phyloP scores from a whole-genome alignment of 2,329 filamentous ascomycete species.

The Exophiala dermatitidis region DNA sequence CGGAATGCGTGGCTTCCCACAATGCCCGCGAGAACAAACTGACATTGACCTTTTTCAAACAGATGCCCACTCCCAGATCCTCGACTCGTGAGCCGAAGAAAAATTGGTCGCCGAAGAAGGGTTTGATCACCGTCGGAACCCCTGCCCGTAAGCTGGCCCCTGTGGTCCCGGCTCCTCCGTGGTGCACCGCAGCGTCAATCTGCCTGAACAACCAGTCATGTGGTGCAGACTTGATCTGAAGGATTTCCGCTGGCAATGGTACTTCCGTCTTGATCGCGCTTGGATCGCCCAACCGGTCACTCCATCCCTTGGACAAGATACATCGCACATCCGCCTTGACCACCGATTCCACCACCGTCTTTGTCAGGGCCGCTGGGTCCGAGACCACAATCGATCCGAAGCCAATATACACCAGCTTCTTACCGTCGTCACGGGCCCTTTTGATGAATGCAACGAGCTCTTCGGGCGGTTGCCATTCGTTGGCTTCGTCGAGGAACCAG shows the following conservation, averaged over 20 bases:
- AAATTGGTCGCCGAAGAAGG: conserved; percentile 97
- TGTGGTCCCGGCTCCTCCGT: conserved; percentile 90
- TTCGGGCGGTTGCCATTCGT: conserved; percentile 60
- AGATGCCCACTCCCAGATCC: conserved; percentile 86
- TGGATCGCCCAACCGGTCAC: conserved; percentile 65
- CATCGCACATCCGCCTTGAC: conserved; percentile 86
- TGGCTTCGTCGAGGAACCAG: conserved; percentile 84
- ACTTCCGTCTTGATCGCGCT: conserved; percentile 56
- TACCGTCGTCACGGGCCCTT: conserved; percentile 70
- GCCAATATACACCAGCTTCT: conserved; percentile 93
- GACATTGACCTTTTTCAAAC: conserved; percentile 82
- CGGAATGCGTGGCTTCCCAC: conserved; percentile 84
- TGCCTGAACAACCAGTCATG: conserved; percentile 96
- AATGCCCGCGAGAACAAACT: conserved; percentile 75
- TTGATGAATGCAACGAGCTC: conserved; percentile 75
- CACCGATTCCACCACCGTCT: conserved; percentile 88
- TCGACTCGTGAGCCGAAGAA: conserved; percentile 89
- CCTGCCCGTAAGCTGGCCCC: conserved; percentile 87
- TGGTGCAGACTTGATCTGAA: conserved; percentile 80
- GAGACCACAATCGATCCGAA: conserved; percentile 95
- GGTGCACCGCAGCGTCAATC: conserved; percentile 89
- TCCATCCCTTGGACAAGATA: conserved; percentile 95
- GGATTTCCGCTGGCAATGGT: conserved; percentile 68
- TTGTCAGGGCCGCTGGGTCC: conserved; percentile 79
- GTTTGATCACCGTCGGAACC: conserved; percentile 87